phyloP scores from a whole-genome alignment of 2,329 filamentous ascomycete genomes.

The Tolypocladium tropicale region DNA sequence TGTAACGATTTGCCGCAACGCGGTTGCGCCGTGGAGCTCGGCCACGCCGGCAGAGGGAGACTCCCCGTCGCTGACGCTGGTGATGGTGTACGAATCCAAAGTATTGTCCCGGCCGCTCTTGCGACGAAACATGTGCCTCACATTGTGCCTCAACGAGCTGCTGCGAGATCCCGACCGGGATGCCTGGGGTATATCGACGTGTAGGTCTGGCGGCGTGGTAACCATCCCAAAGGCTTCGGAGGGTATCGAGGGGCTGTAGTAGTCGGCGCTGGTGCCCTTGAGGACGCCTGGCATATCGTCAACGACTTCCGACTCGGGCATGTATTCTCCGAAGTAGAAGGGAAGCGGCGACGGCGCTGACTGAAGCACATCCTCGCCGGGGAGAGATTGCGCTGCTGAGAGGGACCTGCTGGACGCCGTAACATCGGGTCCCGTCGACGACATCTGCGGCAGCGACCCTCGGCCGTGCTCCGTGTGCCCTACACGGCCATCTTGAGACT shows the following conservation, averaged over 20 bases:
- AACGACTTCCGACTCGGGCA: slow-evolving; percentile 14
- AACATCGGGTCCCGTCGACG: neutral
- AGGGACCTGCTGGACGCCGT: neutral
- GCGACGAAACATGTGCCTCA: slow-evolving; percentile 25
- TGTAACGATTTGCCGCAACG: slow-evolving; percentile 2
- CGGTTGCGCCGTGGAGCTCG: neutral
- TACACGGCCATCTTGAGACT: slow-evolving; percentile 6
- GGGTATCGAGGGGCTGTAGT: slow-evolving; percentile 30
- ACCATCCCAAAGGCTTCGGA: slow-evolving; percentile 31
- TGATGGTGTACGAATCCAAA: slow-evolving; percentile 11
- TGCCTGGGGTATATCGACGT: slow-evolving; percentile 4
- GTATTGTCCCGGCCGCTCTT: slow-evolving; percentile 21
- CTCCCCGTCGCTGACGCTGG: neutral
- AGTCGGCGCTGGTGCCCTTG: slow-evolving; percentile 27
- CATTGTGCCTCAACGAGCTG: slow-evolving; percentile 24
- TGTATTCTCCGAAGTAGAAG: slow-evolving; percentile 13
- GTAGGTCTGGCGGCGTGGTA: slow-evolving; percentile 8
- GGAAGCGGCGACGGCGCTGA: slow-evolving; percentile 6
- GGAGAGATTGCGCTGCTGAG: neutral
- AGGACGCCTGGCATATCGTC: slow-evolving; percentile 21
- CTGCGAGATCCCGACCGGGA: slow-evolving; percentile 18
- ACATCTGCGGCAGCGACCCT: neutral
- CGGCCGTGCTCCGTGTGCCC: neutral
- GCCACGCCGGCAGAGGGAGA: neutral
- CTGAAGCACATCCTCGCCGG: slow-evolving; percentile 5